Conservation (phyloP, 225 moss, liverwort and hornwort species). For the Rhytidiadelphus loreus region DNA sequence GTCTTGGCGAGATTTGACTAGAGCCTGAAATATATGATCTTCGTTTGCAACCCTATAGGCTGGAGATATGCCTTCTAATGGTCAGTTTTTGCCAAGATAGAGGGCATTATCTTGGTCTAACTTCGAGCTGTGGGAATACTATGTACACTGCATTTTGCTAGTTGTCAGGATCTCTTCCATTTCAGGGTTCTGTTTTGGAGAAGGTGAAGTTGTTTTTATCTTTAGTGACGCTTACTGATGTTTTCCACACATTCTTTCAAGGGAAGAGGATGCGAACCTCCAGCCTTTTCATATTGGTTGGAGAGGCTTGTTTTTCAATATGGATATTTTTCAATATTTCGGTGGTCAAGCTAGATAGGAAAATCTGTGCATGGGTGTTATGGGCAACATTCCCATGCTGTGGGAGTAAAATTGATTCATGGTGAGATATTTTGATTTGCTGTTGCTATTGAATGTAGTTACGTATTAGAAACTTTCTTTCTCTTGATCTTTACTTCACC, state of each 20-base stretch:
- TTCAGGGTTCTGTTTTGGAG: background rate
- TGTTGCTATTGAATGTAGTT: background rate
- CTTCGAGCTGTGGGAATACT: background rate
- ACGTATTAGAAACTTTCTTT: background rate
- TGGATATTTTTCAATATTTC: background rate
- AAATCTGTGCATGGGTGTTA: background rate
- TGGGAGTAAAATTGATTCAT: background rate
- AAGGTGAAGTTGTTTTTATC: background rate
- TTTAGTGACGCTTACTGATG: background rate
- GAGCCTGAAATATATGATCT: background rate
- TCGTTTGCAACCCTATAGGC: background rate
- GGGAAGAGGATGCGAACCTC: background rate
- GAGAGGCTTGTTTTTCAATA: background rate
- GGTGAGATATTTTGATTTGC: background rate
- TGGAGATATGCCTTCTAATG: background rate
- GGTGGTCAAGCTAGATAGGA: background rate
- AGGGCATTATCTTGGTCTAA: background rate
- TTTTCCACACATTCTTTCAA: slow-evolving; percentile 7
- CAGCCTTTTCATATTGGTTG: background rate
- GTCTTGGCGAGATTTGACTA: background rate
- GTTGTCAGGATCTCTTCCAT: background rate
- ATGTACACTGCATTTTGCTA: slow-evolving; percentile 7
- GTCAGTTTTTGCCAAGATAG: background rate
- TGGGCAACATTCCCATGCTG: background rate
- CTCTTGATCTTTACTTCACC: background rate